Evolutionary conservation across 768 basidiomycete species (phyloP), one percentile per base, ranked within the genome.

Genomic region (Cystofilobasidium ferigula): DNA sequence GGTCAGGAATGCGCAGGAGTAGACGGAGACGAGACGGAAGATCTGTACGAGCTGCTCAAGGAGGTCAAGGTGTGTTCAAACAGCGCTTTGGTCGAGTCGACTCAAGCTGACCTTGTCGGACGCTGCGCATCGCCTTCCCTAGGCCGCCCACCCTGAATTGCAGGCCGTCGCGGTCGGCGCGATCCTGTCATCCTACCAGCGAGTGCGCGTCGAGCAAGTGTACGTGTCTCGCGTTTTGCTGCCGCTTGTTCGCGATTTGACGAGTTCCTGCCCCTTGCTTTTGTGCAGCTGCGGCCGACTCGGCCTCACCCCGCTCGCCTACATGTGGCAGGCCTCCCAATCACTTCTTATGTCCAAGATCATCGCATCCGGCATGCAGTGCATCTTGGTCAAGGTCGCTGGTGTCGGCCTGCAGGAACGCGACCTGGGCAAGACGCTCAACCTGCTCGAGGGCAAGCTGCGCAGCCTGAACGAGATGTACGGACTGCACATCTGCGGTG

Each of bases 141-240:
- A 93, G 91, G 74, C 78, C 14, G 79, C 80, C 57, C 87, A 91
- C 75, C 90, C 91, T 3, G 86, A 90, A 61, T 77, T 92, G 26
- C 79, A 85, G 74, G 94, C 84, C 12, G 87, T 98, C 30, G 88
- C 93, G 12, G 90, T 93, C 26, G 95, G 95, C 3, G 93, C 95
- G 7, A 99, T 99, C 67, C 82, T 98, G 36, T 98, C 95, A 34
- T 94, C 90, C 74, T 99, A 99, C 73, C 95, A 99, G 72, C 83
- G 95, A 30, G 86, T 97, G 22, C 84, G 95, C 62, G 92, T 99
- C 16, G 95, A 99, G 77, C 93, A 99, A 81, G 93, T 98, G 89
- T 91, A 71, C 76, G 87, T 69, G 38, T n/a, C n/a, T n/a, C 35
- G 9, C 51, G 43, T 42, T 30, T 38, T 16, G 24, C 58, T 43